A percentile compares a stretch with the other conserved stretches of the same genome.
phyloP scores from a whole-genome alignment of 208 protist species.

The Wallacemonas sp. region DNA sequence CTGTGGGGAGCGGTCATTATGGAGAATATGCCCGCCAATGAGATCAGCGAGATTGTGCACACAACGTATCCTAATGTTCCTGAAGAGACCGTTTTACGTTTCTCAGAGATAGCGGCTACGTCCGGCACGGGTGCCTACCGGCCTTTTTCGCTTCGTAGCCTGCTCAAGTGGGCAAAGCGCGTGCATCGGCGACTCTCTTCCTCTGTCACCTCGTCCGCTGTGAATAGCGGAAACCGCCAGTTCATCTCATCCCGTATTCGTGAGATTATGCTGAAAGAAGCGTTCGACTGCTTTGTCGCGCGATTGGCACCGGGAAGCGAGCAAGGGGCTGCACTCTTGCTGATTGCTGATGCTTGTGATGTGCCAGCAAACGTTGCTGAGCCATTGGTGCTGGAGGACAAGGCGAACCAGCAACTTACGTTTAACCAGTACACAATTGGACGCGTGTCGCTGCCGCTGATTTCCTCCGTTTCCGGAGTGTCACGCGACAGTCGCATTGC shows the following conservation, averaged over 20 bases:
- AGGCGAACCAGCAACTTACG: constrained; percentile 47
- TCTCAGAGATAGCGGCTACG: not conserved
- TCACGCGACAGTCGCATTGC: constrained; percentile 60
- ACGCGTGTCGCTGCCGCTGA: constrained; percentile 53
- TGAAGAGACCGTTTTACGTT: not conserved
- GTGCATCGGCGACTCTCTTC: constrained; percentile 51
- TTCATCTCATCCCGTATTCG: constrained; percentile 85
- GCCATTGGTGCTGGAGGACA: constrained; percentile 63
- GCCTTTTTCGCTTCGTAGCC: constrained; percentile 53
- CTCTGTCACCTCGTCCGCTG: constrained; percentile 1
- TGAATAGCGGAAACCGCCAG: not conserved
- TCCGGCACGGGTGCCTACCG: not conserved
- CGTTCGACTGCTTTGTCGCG: constrained; percentile 91
- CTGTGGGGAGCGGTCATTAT: constrained; percentile 81
- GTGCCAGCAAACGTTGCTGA: constrained; percentile 61
- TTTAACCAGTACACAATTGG: constrained; percentile 57
- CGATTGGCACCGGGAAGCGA: constrained; percentile 61
- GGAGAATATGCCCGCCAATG: constrained; percentile 55
- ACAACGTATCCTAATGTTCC: constrained; percentile 51
- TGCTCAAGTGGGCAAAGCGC: constrained; percentile 93
- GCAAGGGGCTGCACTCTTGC: constrained; percentile 23
- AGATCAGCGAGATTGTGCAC: constrained; percentile 60
- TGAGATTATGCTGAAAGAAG: constrained; percentile 92
- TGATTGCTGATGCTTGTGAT: constrained; percentile 55
- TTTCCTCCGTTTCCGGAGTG: constrained; percentile 20